phyloP scores from a whole-genome alignment of 1,284 basidiomycete species.

The Ceratobasidium sp. region DNA sequence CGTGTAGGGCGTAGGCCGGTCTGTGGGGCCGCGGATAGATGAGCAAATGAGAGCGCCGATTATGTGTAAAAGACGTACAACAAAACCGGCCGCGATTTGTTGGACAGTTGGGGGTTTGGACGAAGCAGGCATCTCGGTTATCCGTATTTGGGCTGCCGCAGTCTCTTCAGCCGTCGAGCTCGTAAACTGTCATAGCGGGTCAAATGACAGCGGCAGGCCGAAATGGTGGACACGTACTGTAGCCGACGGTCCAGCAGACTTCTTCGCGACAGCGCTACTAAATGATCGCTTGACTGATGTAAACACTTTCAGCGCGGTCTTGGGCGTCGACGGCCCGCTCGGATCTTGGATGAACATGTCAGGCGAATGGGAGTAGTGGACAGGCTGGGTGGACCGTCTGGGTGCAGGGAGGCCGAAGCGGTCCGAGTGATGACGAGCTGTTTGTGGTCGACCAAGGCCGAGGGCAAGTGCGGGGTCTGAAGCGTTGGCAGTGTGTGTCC shows the following conservation, averaged over 20 bases:
- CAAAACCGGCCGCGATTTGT: constrained; percentile 37
- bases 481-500: neutral
- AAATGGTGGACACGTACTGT: constrained; percentile 8
- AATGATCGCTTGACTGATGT: constrained; percentile 35
- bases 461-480: constrained; percentile 18
- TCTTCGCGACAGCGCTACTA: constrained; percentile 21
- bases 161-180: constrained; percentile 26
- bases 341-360: neutral
- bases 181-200: neutral
- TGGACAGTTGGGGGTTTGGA: constrained; percentile 25
- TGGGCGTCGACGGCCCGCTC: constrained; percentile 20
- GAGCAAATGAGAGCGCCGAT: neutral
- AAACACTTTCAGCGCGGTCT: constrained; percentile 16
- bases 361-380: neutral
- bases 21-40: neutral
- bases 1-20: constrained; percentile 30
- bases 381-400: neutral
- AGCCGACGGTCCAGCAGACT: constrained; percentile 9
- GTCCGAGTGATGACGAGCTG: constrained; percentile 13
- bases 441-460: constrained; percentile 22
- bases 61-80: constrained; percentile 16
- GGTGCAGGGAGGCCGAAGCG: neutral
- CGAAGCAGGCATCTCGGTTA: neutral
- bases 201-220: neutral
- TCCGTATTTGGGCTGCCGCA: constrained; percentile 19